phyloP scores from a whole-genome alignment of 2,329 filamentous ascomycete genomes.

The Trichoderma pleuroti region DNA sequence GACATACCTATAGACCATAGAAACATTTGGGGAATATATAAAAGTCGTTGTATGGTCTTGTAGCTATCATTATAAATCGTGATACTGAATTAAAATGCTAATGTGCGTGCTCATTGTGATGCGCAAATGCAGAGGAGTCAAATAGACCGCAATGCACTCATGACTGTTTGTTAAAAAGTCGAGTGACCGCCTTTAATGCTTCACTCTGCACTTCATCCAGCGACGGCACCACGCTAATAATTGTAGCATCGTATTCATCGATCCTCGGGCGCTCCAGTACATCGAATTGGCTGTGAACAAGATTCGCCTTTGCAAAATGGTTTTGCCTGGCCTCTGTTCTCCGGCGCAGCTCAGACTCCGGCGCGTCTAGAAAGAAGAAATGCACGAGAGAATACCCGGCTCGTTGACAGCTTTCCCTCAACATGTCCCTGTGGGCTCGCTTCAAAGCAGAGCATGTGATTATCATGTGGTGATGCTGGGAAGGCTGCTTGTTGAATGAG shows the following conservation, averaged over 20 bases:
- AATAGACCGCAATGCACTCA: not conserved
- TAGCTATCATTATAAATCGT: not conserved
- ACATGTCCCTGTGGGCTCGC: not conserved
- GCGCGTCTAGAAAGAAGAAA: constrained; percentile 1
- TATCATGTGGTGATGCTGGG: not conserved
- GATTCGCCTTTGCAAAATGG: constrained; percentile 7
- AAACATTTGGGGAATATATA: not conserved
- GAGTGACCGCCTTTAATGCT: constrained; percentile 22
- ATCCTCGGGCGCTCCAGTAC: not conserved
- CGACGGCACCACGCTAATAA: not conserved
- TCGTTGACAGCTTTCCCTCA: not conserved
- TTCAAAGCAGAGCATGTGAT: constrained; percentile 4
- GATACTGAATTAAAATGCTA: not conserved
- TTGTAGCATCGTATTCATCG: not conserved
- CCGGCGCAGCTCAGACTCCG: not conserved
- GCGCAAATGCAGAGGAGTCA: not conserved
- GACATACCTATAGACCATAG: not conserved
- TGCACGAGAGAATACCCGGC: not conserved
- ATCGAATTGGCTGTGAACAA: constrained; percentile 1
- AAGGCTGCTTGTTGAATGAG: not conserved
- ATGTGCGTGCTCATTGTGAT: not conserved
- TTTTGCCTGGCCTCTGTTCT: not conserved
- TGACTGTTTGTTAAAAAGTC: not conserved
- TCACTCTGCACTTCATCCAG: not conserved
- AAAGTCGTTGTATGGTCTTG: not conserved